Base-by-base conservation (phyloP, 225 moss, liverwort and hornwort genomes). In the Thuidium tamariscinum region DNA sequence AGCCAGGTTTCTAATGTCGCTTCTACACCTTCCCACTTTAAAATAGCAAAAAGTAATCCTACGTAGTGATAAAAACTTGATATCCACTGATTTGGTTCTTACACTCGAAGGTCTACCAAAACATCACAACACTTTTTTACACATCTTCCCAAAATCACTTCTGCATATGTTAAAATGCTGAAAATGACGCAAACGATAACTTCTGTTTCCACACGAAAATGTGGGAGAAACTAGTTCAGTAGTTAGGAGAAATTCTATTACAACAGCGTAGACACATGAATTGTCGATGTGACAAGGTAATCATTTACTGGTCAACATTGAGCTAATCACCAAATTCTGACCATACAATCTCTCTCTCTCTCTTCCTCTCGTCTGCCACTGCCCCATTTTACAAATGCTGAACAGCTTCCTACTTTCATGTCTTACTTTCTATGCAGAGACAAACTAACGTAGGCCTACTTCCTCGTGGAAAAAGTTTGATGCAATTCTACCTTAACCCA, bases 401-500 rank as follows among this genome's bases (percentile, higher is more conserved):
- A 74, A 88, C 51, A 59, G 62, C 60, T 56, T 76, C 76, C 57
- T 88, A 81, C 91, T 80, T 77, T 83, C 73, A 49, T 27, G 77
- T 49, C 22, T 67, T 68, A 64, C 51, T 62, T 32, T 70, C 74
- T 52, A 37, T 55, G 80, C 46, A 82, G 79, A 90, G 59, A 81
- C 37, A 56, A 74, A 77, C 46, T 75, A 49, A 12, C n/a, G n/a
- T n/a, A n/a, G n/a, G 64, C 75, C 86, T n/a, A 54, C 36, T 59
- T 67, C 75, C 64, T 76, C 49, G n/a, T 26, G 54, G 60, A 81
- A 54, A 66, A 34, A 49, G 42, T 48, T 51, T 19, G 79, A 46
- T n/a, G 51, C 74, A 39, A 36, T 16, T 82, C 80, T 92, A n/a
- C n/a, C n/a, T n/a, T n/a, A 92, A 81, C 92, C 93, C 84, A 93